phyloP scores from a whole-genome alignment of 352 stramenopile species.

The Pythium phragmitis region DNA sequence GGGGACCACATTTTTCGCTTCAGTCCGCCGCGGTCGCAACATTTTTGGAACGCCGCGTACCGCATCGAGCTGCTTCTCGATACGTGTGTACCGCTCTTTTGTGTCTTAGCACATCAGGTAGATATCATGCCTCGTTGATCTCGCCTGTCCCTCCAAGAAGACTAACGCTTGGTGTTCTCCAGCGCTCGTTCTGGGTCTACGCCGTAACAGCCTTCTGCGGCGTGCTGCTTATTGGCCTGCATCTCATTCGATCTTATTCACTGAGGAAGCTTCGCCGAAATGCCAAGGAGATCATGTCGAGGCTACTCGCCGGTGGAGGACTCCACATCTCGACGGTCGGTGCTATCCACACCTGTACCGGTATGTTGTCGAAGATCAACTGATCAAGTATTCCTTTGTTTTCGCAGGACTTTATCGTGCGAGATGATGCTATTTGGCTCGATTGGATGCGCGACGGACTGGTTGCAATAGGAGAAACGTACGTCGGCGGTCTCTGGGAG shows the following conservation, averaged over 20 bases:
- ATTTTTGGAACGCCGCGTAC: conserved; percentile 81
- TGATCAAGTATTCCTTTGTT: not conserved
- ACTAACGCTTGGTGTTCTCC: not conserved
- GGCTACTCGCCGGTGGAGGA: conserved; percentile 57
- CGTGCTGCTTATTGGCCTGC: conserved; percentile 52
- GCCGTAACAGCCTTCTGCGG: conserved; percentile 58
- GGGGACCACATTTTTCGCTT: conserved; percentile 81
- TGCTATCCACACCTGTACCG: not conserved
- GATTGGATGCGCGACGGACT: conserved; percentile 88
- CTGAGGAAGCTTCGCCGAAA: conserved; percentile 62
- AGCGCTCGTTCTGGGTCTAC: conserved; percentile 85
- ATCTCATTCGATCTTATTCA: conserved; percentile 74
- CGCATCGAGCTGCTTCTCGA: conserved; percentile 82
- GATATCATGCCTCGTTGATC: not conserved
- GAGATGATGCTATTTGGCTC: conserved; percentile 79
- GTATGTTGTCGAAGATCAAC: not conserved
- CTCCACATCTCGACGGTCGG: conserved; percentile 53
- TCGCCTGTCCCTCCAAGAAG: not conserved
- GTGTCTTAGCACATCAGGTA: conserved; percentile 80
- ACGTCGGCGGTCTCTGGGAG: conserved; percentile 72
- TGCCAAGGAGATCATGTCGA: conserved; percentile 74
- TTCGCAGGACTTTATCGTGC: conserved; percentile 71
- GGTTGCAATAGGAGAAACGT: conserved; percentile 81
- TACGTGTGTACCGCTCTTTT: conserved; percentile 73
- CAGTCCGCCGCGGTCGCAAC: conserved; percentile 58